Conservation (phyloP, 495 filamentous ascomycete species). For the Penicillium diatomitis region DNA sequence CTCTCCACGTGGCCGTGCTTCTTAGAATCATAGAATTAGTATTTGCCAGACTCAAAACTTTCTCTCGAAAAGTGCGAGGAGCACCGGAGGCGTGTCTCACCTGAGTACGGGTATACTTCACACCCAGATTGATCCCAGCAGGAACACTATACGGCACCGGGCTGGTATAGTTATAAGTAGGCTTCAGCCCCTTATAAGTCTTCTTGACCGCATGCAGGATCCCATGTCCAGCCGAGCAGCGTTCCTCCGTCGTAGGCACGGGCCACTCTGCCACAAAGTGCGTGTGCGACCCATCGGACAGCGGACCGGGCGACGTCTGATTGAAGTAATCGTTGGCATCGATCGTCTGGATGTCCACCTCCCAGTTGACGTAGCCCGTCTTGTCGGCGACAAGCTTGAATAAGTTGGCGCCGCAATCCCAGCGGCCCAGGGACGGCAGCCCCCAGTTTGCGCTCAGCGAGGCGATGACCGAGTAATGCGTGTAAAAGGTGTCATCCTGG, state of each 20-base stretch:
- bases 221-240: constrained; percentile 39
- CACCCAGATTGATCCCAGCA: constrained; percentile 24
- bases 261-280: constrained; percentile 31
- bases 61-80: too few relatives aligned
- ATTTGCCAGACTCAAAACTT: too few relatives aligned
- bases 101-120: constrained; percentile 18
- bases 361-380: constrained; percentile 46
- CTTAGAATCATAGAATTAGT: too few relatives aligned
- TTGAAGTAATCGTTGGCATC: constrained; percentile 30
- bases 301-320: constrained; percentile 39
- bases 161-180: constrained; percentile 37
- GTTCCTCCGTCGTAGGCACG: constrained; percentile 26
- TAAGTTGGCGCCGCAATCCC: constrained; percentile 64
- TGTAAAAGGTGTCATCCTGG: constrained; percentile 58
- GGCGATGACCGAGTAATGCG: constrained; percentile 61
- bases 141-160: constrained; percentile 32
- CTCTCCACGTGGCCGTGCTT: too few relatives aligned
- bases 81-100: constrained; percentile 1
- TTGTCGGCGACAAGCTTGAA: constrained; percentile 51
- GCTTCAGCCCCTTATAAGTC: constrained; percentile 23
- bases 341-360: constrained; percentile 27
- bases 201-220: constrained; percentile 34
- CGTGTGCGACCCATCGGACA: constrained; percentile 27
- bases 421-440: constrained; percentile 57
- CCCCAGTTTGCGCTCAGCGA: constrained; percentile 61